Evolutionary conservation across 805 yeast genomes (phyloP).

Genomic region (Jamesozyma lodderae): DNA sequence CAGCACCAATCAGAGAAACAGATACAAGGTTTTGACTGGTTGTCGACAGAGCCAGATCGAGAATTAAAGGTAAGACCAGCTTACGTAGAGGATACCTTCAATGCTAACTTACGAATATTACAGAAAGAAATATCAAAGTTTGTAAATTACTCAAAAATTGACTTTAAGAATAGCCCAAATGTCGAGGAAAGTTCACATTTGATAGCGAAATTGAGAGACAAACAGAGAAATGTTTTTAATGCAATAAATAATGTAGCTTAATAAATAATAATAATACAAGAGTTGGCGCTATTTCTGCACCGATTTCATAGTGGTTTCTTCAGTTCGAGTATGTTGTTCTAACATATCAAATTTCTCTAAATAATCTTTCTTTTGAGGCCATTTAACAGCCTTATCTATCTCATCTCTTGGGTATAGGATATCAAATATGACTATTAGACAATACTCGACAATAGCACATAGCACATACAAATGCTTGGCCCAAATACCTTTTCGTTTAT

Average conservation of each 20-base stretch:
- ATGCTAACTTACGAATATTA: background rate
- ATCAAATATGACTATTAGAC: conserved; percentile 55
- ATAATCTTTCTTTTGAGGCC: conserved; percentile 42
- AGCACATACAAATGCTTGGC: conserved; percentile 79
- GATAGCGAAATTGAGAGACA: background rate
- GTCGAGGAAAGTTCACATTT: background rate
- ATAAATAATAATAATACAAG: background rate
- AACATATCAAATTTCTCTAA: background rate
- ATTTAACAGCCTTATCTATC: conserved; percentile 71
- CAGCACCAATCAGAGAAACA: no score
- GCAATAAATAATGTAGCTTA: background rate
- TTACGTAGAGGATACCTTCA: no score
- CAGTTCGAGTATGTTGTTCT: background rate
- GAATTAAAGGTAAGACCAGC: no score
- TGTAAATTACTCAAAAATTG: background rate
- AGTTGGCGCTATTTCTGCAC: background rate
- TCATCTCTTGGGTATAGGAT: conserved; percentile 55
- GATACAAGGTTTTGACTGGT: no score
- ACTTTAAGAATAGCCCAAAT: background rate
- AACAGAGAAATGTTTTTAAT: background rate
- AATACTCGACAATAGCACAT: conserved; percentile 72
- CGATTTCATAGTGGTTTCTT: background rate
- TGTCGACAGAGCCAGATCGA: no score
- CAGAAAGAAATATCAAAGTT: background rate
- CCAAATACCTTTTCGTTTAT: conserved; percentile 53